Evolutionary conservation across 2,329 filamentous ascomycete species (phyloP), one percentile per base, ranked within the genome.

Genomic region (Hortaea werneckii): DNA sequence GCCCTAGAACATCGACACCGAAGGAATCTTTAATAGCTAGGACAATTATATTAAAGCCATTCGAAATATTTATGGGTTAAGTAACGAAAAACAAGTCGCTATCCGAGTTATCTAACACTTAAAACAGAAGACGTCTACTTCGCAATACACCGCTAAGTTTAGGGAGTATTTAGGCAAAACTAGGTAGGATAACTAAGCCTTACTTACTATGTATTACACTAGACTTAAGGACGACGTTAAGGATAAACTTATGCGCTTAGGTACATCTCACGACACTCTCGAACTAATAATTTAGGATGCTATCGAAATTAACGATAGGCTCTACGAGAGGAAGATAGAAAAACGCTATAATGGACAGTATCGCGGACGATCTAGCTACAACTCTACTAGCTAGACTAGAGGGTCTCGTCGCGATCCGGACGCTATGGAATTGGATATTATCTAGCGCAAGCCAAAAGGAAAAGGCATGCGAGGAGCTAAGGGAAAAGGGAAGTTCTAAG

Each of bases 401-500:
- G 6, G 10, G 3, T 12, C 10, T 29, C 29, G 20, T 7, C 13
- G 34, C 26, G 20, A 29, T 11, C 13, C 9, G 7, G 13, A 5
- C 8, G 1, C 8, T 28, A 38, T 35, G 12, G 29, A 44, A 12
- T 20, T 6, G 2, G 30, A 27, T 7, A 28, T 41, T 10, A 5
- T 13, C 46, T 40, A 46, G 46, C 35, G 28, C 41, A 10, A 29
- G 39, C 42, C 44, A 27, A 48, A 38, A 48, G 50, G 37, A 50
- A 50, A 40, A 28, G 34, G 40, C 41, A 45, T 40, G 41, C 50
- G 46, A 51, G 51, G 38, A 41, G 49, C 20, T 53, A 51, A 29
- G 38, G 51, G 8, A 29, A 45, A 30, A 20, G 20, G 20, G 20
- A 20, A 4, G 20, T 20, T 20, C 20, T 20, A 20, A 20, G 4